Percentiles rank a stretch among this genome's conserved stretches.
Evolutionary conservation across 345 rosid genomes (phyloP).

Genomic region (Angophora floribunda): DNA sequence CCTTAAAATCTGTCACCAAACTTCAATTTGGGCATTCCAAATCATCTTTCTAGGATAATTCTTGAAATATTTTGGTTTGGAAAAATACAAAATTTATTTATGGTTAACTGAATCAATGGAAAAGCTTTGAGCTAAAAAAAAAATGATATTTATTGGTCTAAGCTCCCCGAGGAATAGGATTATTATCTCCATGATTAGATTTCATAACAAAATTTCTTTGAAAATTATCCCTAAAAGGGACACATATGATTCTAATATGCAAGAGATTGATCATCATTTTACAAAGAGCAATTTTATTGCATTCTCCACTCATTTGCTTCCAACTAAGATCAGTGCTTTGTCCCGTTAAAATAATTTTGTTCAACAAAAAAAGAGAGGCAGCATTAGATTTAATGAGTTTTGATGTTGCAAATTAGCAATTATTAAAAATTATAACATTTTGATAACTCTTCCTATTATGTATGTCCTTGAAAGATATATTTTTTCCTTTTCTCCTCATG

Average conservation of each 20-base stretch:
- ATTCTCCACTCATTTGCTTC: background rate
- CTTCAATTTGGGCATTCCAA: background rate
- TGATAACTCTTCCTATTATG: background rate
- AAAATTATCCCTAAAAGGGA: background rate
- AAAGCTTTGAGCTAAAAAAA: background rate
- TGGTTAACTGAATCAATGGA: background rate
- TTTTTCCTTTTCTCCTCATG: background rate
- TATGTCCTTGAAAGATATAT: background rate
- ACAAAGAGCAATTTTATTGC: background rate
- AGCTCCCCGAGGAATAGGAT: background rate
- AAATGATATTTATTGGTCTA: background rate
- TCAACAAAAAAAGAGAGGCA: background rate
- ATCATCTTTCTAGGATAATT: background rate
- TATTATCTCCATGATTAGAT: background rate
- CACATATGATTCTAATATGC: background rate
- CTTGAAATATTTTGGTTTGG: background rate
- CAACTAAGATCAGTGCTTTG: background rate
- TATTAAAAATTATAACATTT: background rate
- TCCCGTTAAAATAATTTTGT: background rate
- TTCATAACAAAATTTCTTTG: background rate
- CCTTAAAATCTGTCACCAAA: background rate
- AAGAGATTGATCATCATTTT: background rate
- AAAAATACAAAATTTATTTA: background rate
- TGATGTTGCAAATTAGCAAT: background rate
- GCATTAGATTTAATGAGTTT: background rate